These are phyloP conservation scores for Batkoa obscura DNA, from an alignment of 371 early-diverging fungal genomes.

Conservation along the genomic window DNA sequence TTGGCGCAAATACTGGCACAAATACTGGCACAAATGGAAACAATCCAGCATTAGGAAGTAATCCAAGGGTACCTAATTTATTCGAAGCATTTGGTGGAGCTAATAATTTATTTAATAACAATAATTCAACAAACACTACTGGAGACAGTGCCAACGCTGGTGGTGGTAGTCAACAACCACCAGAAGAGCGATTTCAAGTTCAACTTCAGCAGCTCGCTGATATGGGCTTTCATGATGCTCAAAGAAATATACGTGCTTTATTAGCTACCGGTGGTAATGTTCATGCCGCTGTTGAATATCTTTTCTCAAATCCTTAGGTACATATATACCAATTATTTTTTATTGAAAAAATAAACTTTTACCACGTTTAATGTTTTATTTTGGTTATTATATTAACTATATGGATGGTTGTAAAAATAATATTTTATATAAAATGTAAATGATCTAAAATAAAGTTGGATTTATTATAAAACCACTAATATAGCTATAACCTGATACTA, in stretches of 20 bases:
- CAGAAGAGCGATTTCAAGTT: conserved; percentile 75
- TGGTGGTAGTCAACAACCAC: conserved; percentile 26
- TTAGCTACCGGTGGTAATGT: conserved; percentile 74
- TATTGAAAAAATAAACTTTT: not conserved
- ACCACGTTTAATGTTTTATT: no score
- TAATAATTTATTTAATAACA: no score
- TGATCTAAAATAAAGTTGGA: no score
- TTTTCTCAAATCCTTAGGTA: conserved; percentile 23
- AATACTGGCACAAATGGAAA: not conserved
- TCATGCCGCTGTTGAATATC: conserved; percentile 78
- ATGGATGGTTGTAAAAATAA: no score
- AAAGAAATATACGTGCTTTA: conserved; percentile 78
- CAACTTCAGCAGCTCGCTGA: conserved; percentile 87
- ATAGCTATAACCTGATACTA: no score
- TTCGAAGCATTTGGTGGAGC: no score
- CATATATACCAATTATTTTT: not conserved
- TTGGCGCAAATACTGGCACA: conserved; percentile 12
- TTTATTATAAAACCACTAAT: no score
- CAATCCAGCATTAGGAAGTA: no score
- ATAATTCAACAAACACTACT: conserved; percentile 8
- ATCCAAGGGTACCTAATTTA: no score
- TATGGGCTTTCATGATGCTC: conserved; percentile 89
- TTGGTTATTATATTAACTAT: no score
- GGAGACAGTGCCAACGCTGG: conserved; percentile 14
- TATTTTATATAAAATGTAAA: no score